These are phyloP conservation scores for Metschnikowia drakensbergensis DNA, from an alignment of 805 yeast genomes.

Conservation along the genomic window DNA sequence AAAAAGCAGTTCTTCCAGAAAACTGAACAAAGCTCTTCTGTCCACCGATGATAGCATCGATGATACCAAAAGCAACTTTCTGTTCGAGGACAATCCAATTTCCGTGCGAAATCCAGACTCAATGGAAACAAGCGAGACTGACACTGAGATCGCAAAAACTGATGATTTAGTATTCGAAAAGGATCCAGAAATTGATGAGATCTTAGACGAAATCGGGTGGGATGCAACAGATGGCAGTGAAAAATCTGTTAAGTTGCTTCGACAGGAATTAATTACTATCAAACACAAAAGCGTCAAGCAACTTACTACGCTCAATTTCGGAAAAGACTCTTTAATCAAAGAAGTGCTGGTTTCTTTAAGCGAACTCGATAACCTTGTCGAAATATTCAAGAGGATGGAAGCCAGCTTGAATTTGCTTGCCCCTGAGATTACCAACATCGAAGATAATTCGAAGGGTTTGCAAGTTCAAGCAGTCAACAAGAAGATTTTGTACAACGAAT, in stretches of 20 bases:
- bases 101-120: conserved; percentile 1
- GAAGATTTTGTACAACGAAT: conserved; percentile 66
- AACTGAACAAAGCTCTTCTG: neutral
- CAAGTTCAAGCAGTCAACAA: conserved; percentile 83
- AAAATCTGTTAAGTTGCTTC: conserved; percentile 53
- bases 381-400: conserved; percentile 40
- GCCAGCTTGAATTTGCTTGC: conserved; percentile 42
- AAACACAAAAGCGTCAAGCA: conserved; percentile 60
- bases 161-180: conserved; percentile 21
- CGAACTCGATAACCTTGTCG: conserved; percentile 35
- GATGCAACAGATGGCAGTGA: conserved; percentile 60
- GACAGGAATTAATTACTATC: conserved; percentile 54
- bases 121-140: conserved; percentile 1
- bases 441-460: conserved; percentile 71
- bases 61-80: conserved; percentile 8
- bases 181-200: conserved; percentile 53
- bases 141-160: conserved; percentile 1
- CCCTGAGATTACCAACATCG: conserved; percentile 67
- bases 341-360: conserved; percentile 32
- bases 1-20: conserved; percentile 6
- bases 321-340: conserved; percentile 28
- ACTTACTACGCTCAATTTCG: conserved; percentile 33
- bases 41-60: neutral
- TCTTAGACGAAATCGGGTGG: conserved; percentile 80
- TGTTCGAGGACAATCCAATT: conserved; percentile 5